Percentiles rank a stretch among this genome's conserved stretches.
Conservation (phyloP, 768 basidiomycete genomes). For the Amanita rimosa region DNA sequence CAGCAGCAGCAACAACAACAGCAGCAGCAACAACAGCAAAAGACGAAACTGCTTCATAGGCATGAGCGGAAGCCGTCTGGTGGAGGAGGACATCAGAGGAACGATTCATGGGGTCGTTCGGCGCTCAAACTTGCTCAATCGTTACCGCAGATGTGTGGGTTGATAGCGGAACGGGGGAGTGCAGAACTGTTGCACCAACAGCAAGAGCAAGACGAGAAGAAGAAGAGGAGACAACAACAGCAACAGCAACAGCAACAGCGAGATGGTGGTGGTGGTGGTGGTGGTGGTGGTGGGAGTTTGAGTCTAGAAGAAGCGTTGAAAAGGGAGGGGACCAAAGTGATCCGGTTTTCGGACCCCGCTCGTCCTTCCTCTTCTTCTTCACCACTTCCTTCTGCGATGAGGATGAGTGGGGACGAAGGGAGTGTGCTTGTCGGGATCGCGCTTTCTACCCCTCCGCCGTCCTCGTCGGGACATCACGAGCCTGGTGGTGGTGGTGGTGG, state of each 20-base stretch:
- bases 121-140: constrained; percentile 29
- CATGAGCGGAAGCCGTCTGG: constrained; percentile 4
- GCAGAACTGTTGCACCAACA: constrained; percentile 10
- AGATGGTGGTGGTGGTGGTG: too few species aligned
- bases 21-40: too few species aligned
- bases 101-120: constrained; percentile 31
- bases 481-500: too few species aligned
- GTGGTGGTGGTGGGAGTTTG: too few species aligned
- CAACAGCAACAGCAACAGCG: constrained; percentile 7
- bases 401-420: constrained; percentile 10
- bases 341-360: constrained; percentile 32
- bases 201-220: constrained; percentile 8
- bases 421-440: constrained; percentile 21
- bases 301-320: constrained; percentile 29
- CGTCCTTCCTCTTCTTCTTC: constrained; percentile 11
- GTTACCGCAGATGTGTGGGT: constrained; percentile 17
- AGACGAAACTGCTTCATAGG: not conserved
- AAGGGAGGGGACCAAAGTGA: constrained; percentile 28
- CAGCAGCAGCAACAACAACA: not conserved
- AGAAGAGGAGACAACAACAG: not conserved
- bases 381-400: constrained; percentile 18
- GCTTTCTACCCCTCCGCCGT: constrained; percentile 20
- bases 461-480: not conserved
- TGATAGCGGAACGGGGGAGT: constrained; percentile 6
- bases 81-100: constrained; percentile 18